A percentile compares a stretch with the other conserved stretches of the same genome.
Conservation (phyloP, 2,329 filamentous ascomycete species). For the Rutstroemia sp. region DNA sequence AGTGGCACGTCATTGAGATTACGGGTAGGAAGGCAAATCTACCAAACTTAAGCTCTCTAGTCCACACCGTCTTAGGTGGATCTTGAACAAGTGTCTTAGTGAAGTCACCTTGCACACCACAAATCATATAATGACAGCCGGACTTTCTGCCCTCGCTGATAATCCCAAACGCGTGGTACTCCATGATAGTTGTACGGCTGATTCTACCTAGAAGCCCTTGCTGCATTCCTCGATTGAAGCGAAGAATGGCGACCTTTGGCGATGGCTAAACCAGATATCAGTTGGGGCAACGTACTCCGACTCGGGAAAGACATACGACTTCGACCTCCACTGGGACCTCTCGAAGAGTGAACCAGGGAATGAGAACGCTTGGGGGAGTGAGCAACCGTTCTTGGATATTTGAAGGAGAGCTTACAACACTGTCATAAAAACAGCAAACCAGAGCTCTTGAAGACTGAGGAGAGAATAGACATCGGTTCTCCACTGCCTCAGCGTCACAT, state of each 20-base stretch:
- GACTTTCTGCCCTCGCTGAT: slow-evolving; percentile 35
- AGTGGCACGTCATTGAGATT: slow-evolving; percentile 8
- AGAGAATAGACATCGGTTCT: slow-evolving; percentile 30
- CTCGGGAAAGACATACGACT: slow-evolving; percentile 26
- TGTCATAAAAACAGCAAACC: too few species aligned
- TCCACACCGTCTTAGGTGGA: slow-evolving; percentile 35
- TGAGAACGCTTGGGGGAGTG: slow-evolving; percentile 32
- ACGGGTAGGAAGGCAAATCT: slow-evolving; percentile 11
- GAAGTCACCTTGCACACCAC: slow-evolving; percentile 37
- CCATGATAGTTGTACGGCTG: slow-evolving; percentile 36
- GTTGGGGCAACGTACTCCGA: slow-evolving; percentile 4
- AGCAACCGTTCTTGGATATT: slow-evolving; percentile 26
- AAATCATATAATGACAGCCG: slow-evolving; percentile 35
- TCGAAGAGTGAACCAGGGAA: slow-evolving; percentile 35
- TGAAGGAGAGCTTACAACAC: too few species aligned
- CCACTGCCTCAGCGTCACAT: slow-evolving; percentile 31
- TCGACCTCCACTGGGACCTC: slow-evolving; percentile 34
- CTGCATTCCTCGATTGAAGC: slow-evolving; percentile 35
- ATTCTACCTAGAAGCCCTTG: slow-evolving; percentile 36
- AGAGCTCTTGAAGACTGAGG: slow-evolving; percentile 17
- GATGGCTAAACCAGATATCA: slow-evolving; percentile 30
- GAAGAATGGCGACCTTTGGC: slow-evolving; percentile 34
- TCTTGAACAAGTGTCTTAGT: slow-evolving; percentile 33
- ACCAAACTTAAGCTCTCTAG: slow-evolving; percentile 36
- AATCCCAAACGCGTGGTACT: slow-evolving; percentile 37